Evolutionary conservation across 2,329 filamentous ascomycete species (phyloP).

Genomic region (Cladosporium halotolerans): DNA sequence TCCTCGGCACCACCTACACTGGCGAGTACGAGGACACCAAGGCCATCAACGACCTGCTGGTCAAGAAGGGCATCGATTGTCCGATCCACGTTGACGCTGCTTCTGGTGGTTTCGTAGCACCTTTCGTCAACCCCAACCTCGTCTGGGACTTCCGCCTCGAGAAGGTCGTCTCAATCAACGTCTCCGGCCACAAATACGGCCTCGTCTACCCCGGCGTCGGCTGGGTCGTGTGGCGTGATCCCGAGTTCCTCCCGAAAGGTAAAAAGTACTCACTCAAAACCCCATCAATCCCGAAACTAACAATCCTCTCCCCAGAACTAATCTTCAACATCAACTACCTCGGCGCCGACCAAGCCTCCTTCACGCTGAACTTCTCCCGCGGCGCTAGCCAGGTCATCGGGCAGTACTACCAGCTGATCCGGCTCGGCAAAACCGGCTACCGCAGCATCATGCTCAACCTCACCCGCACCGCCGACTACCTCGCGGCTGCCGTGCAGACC

Average conservation of each 20-base stretch:
- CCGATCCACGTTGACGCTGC: slow-evolving; percentile 94
- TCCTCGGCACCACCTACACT: slow-evolving; percentile 89
- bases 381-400: slow-evolving; percentile 91
- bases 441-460: slow-evolving; percentile 90
- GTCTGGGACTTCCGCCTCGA: slow-evolving; percentile 89
- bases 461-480: slow-evolving; percentile 82
- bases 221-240: slow-evolving; percentile 83
- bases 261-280: neutral
- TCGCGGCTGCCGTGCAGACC: slow-evolving; percentile 63
- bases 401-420: slow-evolving; percentile 96
- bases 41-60: slow-evolving; percentile 78
- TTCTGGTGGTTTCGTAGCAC: slow-evolving; percentile 85
- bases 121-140: slow-evolving; percentile 77
- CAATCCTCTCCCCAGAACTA: slow-evolving; percentile 51
- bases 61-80: slow-evolving; percentile 67
- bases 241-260: slow-evolving; percentile 70
- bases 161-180: slow-evolving; percentile 88
- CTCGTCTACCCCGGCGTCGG: slow-evolving; percentile 84
- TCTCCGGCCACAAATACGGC: slow-evolving; percentile 84
- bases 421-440: slow-evolving; percentile 88
- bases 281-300: neutral
- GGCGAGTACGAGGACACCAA: slow-evolving; percentile 95
- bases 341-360: slow-evolving; percentile 88
- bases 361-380: slow-evolving; percentile 96
- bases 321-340: slow-evolving; percentile 99